Conservation (phyloP, 1,139 yeast species). For the Saccharomyces hybrid region DNA sequence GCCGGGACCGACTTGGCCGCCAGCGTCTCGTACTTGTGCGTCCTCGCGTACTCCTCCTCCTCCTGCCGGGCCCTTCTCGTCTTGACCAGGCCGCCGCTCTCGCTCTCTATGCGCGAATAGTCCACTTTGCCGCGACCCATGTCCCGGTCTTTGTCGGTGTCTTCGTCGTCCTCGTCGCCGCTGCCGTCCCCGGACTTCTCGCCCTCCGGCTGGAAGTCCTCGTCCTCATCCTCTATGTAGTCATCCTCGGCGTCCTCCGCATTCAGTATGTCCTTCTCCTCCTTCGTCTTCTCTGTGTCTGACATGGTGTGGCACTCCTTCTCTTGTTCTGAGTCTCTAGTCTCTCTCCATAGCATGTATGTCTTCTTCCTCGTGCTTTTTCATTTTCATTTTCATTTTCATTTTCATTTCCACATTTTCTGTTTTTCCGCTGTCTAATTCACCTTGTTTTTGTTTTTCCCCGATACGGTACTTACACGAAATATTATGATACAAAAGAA, state of each 20-base stretch:
- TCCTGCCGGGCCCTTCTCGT: conserved; percentile 47
- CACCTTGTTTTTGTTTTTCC: neutral
- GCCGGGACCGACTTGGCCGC: conserved; percentile 21
- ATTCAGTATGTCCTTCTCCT: conserved; percentile 8
- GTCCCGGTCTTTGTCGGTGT: conserved; percentile 24
- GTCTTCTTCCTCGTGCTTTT: neutral
- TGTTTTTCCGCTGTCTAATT: neutral
- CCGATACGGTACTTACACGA: conserved; percentile 1
- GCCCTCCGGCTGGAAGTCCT: conserved; percentile 49
- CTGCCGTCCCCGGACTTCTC: conserved; percentile 16
- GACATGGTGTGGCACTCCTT: neutral
- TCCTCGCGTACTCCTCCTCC: conserved; percentile 33
- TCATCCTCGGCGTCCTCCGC: conserved; percentile 29
- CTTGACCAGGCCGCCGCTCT: conserved; percentile 47
- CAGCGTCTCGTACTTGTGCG: conserved; percentile 23
- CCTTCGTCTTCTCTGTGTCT: conserved; percentile 9
- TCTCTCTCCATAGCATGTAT: too few relatives aligned
- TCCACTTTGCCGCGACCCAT: conserved; percentile 33
- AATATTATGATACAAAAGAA: neutral
- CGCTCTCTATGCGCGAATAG: conserved; percentile 41
- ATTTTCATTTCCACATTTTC: too few relatives aligned
- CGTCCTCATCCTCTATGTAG: conserved; percentile 58
- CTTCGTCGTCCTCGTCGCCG: conserved; percentile 19
- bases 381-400: neutral
- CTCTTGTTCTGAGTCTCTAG: too few relatives aligned